Conservation (phyloP, 208 protist species). For the Trypanosoma conorhini region DNA sequence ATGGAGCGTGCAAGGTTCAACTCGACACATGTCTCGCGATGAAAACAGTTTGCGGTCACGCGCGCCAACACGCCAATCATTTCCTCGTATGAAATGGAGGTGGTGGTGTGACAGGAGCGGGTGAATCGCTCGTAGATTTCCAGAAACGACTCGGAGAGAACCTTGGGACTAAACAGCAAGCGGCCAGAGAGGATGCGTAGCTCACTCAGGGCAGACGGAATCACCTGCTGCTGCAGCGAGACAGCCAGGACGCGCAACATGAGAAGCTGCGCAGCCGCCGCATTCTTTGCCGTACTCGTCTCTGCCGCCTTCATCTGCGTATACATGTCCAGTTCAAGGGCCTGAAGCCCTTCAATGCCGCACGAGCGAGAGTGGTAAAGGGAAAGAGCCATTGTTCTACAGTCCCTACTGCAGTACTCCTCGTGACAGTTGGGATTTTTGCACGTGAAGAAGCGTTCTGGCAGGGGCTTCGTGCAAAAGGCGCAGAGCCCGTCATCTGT, state of each 20-base stretch:
- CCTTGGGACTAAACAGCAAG: conserved; percentile 62
- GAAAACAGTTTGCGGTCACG: conserved; percentile 76
- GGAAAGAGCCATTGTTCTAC: conserved; percentile 51
- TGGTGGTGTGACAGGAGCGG: conserved; percentile 54
- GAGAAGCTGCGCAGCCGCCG: conserved; percentile 76
- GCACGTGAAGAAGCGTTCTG: conserved; percentile 72
- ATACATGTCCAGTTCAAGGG: conserved; percentile 84
- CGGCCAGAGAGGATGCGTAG: conserved; percentile 69
- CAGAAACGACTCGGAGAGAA: conserved; percentile 53
- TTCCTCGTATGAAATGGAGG: conserved; percentile 81
- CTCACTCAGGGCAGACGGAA: conserved; percentile 73
- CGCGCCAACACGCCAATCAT: conserved; percentile 70
- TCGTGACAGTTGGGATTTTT: conserved; percentile 75
- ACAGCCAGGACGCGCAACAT: conserved; percentile 69
- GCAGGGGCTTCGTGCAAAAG: conserved; percentile 55
- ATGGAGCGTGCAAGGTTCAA: conserved; percentile 70
- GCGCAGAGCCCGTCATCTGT: conserved; percentile 59
- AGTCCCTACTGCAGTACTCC: conserved; percentile 90
- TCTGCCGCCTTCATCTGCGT: conserved; percentile 54
- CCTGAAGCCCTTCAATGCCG: conserved; percentile 62
- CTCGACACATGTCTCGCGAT: conserved; percentile 55
- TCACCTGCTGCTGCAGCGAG: conserved; percentile 45
- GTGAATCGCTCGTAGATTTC: conserved; percentile 78
- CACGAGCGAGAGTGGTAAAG: conserved; percentile 80
- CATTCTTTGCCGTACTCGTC: conserved; percentile 48